Evolutionary conservation across 306 rosid genomes (phyloP), one percentile per base, ranked within the genome.

Genomic region (Astragalus glycyphyllos): DNA sequence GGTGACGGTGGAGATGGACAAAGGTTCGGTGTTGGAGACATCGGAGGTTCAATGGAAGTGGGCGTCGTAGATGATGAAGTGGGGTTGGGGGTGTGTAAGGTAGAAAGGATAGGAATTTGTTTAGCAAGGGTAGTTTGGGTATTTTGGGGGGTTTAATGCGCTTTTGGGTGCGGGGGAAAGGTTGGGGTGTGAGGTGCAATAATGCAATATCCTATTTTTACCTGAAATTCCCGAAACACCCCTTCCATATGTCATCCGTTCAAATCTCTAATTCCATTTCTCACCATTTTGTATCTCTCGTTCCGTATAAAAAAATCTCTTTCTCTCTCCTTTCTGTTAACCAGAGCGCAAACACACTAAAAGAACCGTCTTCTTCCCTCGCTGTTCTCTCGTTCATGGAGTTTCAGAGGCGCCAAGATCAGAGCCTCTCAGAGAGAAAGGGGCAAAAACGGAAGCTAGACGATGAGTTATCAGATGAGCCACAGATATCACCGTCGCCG

Each of bases 401-500:
- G 87, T 56, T 81, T 67, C 93, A 57, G 65, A 72, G 81, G 77
- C 91, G 87, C 77, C 87, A 75, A 47, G 88, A 82, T 75, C 92
- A 83, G 73, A 79, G 69, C 80, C 85, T 71, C 68, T 87, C 91
- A 6, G 90, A 89, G 95, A 76, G 92, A 82, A 94, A 94, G 77
- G 97, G 98, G 5, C 97, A 87, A 77, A 94, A 94, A 81, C 86
- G 99, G 73, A 94, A 94, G 74, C 91, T 94, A 65, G 95, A 91
- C 73, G 90, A 89, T 38, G 90, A 90, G 53, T 65, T 80, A 26
- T 87, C 75, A 20, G 96, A 82, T 7, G 89, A 88, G 26, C 81
- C 77, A 2, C 89, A 85, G 87, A 84, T 87, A 95, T 78, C 89
- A 11, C 75, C 71, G 15, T 73, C 76, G 42, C 88, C 90, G n/a